Base-by-base conservation (phyloP, 257 asterid species). In the Solanum bulbocastanum region DNA sequence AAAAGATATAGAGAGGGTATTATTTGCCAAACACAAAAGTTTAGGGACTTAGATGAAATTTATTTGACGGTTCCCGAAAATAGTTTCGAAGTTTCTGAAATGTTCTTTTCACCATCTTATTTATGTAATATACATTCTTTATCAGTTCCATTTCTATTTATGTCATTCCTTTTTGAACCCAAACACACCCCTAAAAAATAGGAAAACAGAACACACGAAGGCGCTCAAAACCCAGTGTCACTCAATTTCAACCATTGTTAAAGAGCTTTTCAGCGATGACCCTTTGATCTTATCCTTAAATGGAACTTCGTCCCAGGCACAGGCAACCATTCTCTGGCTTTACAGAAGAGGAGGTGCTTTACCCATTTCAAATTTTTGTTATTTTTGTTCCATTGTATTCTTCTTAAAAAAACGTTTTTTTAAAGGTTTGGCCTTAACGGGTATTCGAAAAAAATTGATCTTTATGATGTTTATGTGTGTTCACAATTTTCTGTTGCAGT, bases 221-320 rank as follows among this genome's bases (percentile, higher is more conserved):
- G 89, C 89, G 89, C 89, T 36, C 87, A 73, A 88, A 60, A 37
- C 86, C 81, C 40, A 11, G 27, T 39, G 35, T 58, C 60, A 87
- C 66, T 60, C 84, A 76, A 37, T 87, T 69, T 35, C 62, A 37
- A 74, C 32, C 27, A 60, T 60, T 16, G 71, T 15, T 32, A 73
- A 58, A 49, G 12, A 86, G 25, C 30, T 74, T 71, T 56, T 36
- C 27, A 18, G 30, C 2, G 46, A 52, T 65, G 84, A 44, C 78
- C 86, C 81, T 76, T 75, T 81, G 72, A 39, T 20, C 32, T 58
- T 74, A 36, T 73, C 82, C 25, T 73, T 73, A 39, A 10, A 95
- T 94, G 98, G 96, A 95, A 91, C 96, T 96, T 89, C 92, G 98
- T 88, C 96, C 93, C 36, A 91, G 98, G 86, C 89, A 40, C 18